Base-by-base conservation (phyloP, 2,329 filamentous ascomycete genomes). In the Cordyceps militaris region DNA sequence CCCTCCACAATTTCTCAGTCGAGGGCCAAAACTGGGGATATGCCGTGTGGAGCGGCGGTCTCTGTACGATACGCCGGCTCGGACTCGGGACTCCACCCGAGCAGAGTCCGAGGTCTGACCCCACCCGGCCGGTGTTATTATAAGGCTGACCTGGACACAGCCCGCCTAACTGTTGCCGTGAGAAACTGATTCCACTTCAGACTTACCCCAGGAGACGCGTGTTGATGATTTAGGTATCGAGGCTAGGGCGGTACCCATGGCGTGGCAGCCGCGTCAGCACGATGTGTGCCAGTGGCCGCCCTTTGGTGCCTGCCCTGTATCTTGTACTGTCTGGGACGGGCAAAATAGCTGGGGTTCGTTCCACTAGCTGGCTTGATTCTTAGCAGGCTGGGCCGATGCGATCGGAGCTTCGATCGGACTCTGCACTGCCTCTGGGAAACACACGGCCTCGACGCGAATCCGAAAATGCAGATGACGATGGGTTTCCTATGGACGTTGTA, bases 241-340 rank as follows among this genome's bases (percentile, higher is more conserved):
- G 36, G 48, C 26, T 43, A 38, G 34, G 26, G 26, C 26, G 36
- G 43, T 11, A 7, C 21, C n/a, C 9, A 7, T 16, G 21, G 32
- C 48, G 16, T 32, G 38, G 38, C 50, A 44, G 50, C 50, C 50
- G 50, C 50, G 50, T 53, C 50, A 53, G 38, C 50, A 3, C n/a
- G 19, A 28, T 26, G 8, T 19, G 21, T 14, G 28, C 13, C 16
- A 32, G 28, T 26, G 14, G 32, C 21, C 32, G 6, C 19, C 23
- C 21, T n/a, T 40, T 40, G 36, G 8, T 36, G 4, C 34, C 14
- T 36, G 34, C 13, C 6, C 14, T 40, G 14, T 14, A 16, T 4
- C 36, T n/a, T 8, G 13, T n/a, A 16, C 8, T 11, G 36, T 13
- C 8, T 34, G 14, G 32, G n/a, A n/a, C n/a, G n/a, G n/a, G n/a